A percentile compares a stretch with the other conserved stretches of the same genome.
These are phyloP conservation scores for Cicer judaicum DNA, from an alignment of 306 rosid species.

Conservation along the genomic window DNA sequence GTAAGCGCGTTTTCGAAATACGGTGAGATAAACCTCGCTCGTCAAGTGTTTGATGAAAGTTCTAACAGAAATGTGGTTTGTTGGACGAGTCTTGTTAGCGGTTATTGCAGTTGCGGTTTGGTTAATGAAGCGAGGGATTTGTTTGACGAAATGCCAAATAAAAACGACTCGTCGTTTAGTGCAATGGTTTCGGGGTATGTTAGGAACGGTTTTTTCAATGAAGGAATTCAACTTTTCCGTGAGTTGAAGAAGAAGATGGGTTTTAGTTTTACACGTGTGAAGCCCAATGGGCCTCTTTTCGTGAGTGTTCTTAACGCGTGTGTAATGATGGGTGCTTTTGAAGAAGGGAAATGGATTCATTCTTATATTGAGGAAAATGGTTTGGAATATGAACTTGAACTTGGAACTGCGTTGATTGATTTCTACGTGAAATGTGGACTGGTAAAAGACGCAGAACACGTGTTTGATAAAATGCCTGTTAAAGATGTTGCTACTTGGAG, in stretches of 20 bases:
- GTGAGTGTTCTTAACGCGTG: constrained; percentile 52
- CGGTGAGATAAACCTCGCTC: constrained; percentile 26
- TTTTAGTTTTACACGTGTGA: constrained; percentile 12
- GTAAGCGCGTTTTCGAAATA: constrained; percentile 34
- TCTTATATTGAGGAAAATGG: constrained; percentile 42
- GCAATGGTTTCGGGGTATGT: constrained; percentile 58
- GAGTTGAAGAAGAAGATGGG: constrained; percentile 29
- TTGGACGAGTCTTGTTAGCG: constrained; percentile 49
- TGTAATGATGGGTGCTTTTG: constrained; percentile 47
- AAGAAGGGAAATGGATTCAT: constrained; percentile 55
- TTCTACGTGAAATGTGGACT: constrained; percentile 49
- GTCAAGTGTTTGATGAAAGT: constrained; percentile 49
- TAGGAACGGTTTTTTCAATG: constrained; percentile 45
- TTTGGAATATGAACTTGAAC: constrained; percentile 44
- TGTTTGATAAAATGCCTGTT: constrained; percentile 36
- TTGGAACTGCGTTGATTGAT: constrained; percentile 49
- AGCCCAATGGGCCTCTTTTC: constrained; percentile 39
- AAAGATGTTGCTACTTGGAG: constrained; percentile 56
- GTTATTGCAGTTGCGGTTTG: constrained; percentile 47
- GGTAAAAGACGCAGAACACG: constrained; percentile 30
- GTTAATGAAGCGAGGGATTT: constrained; percentile 39
- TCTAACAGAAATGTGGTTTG: constrained; percentile 45
- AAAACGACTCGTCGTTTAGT: constrained; percentile 44
- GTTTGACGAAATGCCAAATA: constrained; percentile 40
- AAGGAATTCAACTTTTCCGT: constrained; percentile 44